Base-by-base conservation (phyloP, 129 eudicot genomes). In the Artemisia tridentata region DNA sequence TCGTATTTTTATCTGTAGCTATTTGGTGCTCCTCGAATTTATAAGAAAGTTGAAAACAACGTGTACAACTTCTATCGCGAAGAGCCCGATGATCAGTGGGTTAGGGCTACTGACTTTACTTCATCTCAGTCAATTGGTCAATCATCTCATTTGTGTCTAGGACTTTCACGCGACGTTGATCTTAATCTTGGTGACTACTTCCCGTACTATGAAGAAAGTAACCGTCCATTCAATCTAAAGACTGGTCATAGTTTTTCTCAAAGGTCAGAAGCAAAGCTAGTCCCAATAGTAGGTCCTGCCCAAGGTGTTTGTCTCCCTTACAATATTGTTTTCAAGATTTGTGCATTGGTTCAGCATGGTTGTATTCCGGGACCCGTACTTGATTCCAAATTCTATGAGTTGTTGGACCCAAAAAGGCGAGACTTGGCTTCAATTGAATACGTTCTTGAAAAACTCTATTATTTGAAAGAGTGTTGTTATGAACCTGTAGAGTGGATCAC, bases 61-160 rank as follows among this genome's bases (percentile, higher is more conserved):
- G 27, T 64, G 41, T 63, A 17, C 64, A 79, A 51, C 80, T 89
- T 10, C 62, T 82, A 27, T 61, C 59, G 3, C 19, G 92, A 85
- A 65, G 74, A 63, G 47, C 85, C 81, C 1, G 99, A 87, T 46
- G 97, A 90, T 59, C 91, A 85, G 19, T 90, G 89, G 88, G 75
- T 95, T 60, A 82, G 99, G 67, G 79, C 96, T 58, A 88, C 89
- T 11, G 99, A 90, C 75, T 90, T 88, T 71, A 82, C 97, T 43
- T 77, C 82, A 29, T 85, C 82, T 34, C 58, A 1, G 14, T 66
- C 88, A 20, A 88, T 95, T 15, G 96, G 99, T 11, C 99, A 87
- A 51, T 86, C 97, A 6, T 87, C 99, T 66, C 83, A 80, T 23
- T 46, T 95, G 55, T 90, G 97, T 54, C 75, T 95, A 64, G 83